Conservation (phyloP, 192 early-diverging fungal genomes). For the Coemansia sp. region DNA sequence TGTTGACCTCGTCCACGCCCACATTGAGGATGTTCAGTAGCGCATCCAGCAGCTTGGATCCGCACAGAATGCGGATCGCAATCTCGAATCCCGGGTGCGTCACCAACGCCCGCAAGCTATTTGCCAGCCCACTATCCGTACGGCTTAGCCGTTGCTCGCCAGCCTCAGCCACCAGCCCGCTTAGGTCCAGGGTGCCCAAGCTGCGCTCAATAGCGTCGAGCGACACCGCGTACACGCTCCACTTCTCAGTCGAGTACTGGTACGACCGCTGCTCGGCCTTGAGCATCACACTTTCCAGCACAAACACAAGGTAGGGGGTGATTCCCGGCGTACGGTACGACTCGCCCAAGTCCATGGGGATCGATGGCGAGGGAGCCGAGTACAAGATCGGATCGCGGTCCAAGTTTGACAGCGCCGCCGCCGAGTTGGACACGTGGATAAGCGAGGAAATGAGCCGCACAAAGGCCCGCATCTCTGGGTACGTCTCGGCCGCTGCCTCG, state of each 20-base stretch:
- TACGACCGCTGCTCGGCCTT: slow-evolving; percentile 75
- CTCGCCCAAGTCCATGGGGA: slow-evolving; percentile 68
- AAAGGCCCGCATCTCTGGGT: slow-evolving; percentile 88
- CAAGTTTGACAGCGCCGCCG: slow-evolving; percentile 34
- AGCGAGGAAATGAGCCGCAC: slow-evolving; percentile 73
- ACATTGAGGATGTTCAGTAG: slow-evolving; percentile 73
- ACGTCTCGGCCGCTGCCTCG: slow-evolving; percentile 76
- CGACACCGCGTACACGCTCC: slow-evolving; percentile 65
- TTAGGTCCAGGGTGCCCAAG: slow-evolving; percentile 76
- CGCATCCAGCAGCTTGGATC: slow-evolving; percentile 68
- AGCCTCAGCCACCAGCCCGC: slow-evolving; percentile 38
- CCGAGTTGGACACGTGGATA: slow-evolving; percentile 63
- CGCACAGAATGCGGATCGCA: slow-evolving; percentile 73
- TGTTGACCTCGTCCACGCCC: slow-evolving; percentile 67
- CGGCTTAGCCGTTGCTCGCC: slow-evolving; percentile 1
- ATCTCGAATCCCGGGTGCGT: slow-evolving; percentile 90
- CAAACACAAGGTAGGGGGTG: slow-evolving; percentile 79
- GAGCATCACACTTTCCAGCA: slow-evolving; percentile 84
- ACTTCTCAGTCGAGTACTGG: slow-evolving; percentile 69
- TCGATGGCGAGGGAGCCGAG: slow-evolving; percentile 48
- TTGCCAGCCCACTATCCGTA: slow-evolving; percentile 11
- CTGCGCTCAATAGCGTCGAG: slow-evolving; percentile 82
- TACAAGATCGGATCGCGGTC: slow-evolving; percentile 49
- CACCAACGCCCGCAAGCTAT: slow-evolving; percentile 53
- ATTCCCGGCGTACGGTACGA: slow-evolving; percentile 75